Base-by-base conservation (phyloP, 2,329 filamentous ascomycete species). In the Monilinia fructigena region DNA sequence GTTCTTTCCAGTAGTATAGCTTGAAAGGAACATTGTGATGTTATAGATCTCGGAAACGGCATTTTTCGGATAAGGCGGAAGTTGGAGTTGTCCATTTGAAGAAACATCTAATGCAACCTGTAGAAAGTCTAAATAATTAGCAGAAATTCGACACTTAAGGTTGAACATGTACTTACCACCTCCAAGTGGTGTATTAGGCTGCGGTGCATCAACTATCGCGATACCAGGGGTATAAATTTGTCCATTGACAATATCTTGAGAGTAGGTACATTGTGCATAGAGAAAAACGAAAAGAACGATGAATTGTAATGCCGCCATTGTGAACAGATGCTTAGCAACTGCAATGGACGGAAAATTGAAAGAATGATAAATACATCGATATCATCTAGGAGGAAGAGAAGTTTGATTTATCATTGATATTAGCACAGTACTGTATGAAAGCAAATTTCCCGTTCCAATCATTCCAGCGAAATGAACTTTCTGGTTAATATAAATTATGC, bases 201-300 rank as follows among this genome's bases (percentile, higher is more conserved):
- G 86, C 16, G 86, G 86, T 42, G 88, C 82, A 76, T 90, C 83
- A 47, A 91, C 78, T 66, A 91, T 83, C 31, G 83, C 87, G 65
- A 91, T 82, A 0, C 89, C 88, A 0, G 88, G 88, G 0, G 88
- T 91, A 72, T 84, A 90, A 64, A 91, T 84, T 72, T 91, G 87
- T 20, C 88, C 88, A 70, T 85, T 85, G 28, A 85, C 77, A 62
- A 86, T 82, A 26, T 83, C 85, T 72, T 89, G 89, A 47, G 72
- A 72, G 26, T 58, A 66, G n/a, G 70, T 54, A 64, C 66, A 69
- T 63, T 55, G 60, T 28, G 65, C 66, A 55, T 71, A 67, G 38
- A 70, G 59, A 42, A 59, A 66, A 47, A 72, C n/a, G 61, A 70
- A 55, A 61, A 59, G 35, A 45, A 71, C 23, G 53, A 52, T 56